phyloP scores from a whole-genome alignment of 805 yeast genomes.

The Yarrowia alimentaria region DNA sequence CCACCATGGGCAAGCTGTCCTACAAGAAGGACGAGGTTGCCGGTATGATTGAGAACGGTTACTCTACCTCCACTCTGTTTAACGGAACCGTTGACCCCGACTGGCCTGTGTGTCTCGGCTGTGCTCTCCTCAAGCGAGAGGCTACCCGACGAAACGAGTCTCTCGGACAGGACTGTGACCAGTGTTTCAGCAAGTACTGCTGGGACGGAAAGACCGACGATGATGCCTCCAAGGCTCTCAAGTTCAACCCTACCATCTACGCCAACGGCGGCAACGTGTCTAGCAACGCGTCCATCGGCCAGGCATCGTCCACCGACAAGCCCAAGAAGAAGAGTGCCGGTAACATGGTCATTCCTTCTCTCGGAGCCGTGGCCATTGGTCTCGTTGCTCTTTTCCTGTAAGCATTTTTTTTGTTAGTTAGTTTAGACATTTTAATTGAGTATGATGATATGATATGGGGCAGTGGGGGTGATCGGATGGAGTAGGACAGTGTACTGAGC shows the following conservation, averaged over 20 bases:
- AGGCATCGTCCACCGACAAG: constrained; percentile 14
- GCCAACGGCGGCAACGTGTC: constrained; percentile 22
- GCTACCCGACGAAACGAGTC: constrained; percentile 59
- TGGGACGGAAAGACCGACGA: constrained; percentile 55
- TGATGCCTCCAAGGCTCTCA: constrained; percentile 4
- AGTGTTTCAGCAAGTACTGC: constrained; percentile 72
- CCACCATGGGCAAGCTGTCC: constrained; percentile 60
- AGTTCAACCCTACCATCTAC: constrained; percentile 6
- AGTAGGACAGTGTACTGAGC: no score
- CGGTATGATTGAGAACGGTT: constrained; percentile 69
- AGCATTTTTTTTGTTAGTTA: no score
- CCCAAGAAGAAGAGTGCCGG: constrained; percentile 22
- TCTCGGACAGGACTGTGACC: constrained; percentile 62
- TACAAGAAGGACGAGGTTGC: constrained; percentile 58
- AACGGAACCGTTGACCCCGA: constrained; percentile 66
- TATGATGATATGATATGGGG: no score
- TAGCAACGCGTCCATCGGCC: constrained; percentile 21
- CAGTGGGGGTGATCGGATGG: no score
- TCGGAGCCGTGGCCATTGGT: constrained; percentile 6
- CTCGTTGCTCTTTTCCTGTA: constrained; percentile 12
- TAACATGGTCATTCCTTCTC: neutral
- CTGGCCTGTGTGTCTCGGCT: constrained; percentile 73
- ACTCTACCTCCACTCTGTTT: constrained; percentile 61
- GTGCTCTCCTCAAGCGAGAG: constrained; percentile 78
- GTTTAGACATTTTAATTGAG: no score